Base-by-base conservation (phyloP, 176 grass and related monocot species). In the Zoysia japonica region DNA sequence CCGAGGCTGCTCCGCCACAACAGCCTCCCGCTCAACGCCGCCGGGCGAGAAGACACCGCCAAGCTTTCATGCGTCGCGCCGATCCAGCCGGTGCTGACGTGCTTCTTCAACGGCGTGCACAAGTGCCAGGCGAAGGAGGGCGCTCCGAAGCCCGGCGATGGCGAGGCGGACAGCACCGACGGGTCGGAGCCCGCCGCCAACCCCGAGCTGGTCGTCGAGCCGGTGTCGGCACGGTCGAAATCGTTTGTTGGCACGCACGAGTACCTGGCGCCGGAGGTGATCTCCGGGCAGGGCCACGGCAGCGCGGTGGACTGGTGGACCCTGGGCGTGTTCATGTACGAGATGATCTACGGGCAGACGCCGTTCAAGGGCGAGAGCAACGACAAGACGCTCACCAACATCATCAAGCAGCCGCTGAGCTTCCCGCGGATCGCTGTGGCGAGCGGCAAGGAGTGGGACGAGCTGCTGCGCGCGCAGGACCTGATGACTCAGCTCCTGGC, bases 291-390 rank as follows among this genome's bases (percentile, higher is more conserved):
- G 8, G 94, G 94, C 19, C 94, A 97, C 81, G 94, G 94, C 75
- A 90, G 94, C 78, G 94, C 94, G 1, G 94, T 97, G 43, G 94
- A 97, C 81, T 97, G 94, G 94, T 97, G 94, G 94, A 93, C 91
- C 0, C 89, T 97, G 9, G 91, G 94, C 0, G 89, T 97, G 82
- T 97, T 97, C 85, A 62, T 97, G 83, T 97, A 97, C 75, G 91
- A 97, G 84, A 93, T 97, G 94, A 17, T 97, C 7, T 88, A 97
- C 53, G 94, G 91, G 12, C 78, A 77, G 28, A 97, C 94, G 38
- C 94, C 91, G 47, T 97, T 97, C 79, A 97, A 91, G 70, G 91
- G 94, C 39, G 94, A 91, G 77, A 85, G 55, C 83, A 97, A 97
- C 56, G 79, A 91, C 82, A 88, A 88, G 85, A 97, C 94, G 2